These are phyloP conservation scores for Chalaropsis thielavioides DNA, from an alignment of 2,329 filamentous ascomycete genomes.

Conservation along the genomic window DNA sequence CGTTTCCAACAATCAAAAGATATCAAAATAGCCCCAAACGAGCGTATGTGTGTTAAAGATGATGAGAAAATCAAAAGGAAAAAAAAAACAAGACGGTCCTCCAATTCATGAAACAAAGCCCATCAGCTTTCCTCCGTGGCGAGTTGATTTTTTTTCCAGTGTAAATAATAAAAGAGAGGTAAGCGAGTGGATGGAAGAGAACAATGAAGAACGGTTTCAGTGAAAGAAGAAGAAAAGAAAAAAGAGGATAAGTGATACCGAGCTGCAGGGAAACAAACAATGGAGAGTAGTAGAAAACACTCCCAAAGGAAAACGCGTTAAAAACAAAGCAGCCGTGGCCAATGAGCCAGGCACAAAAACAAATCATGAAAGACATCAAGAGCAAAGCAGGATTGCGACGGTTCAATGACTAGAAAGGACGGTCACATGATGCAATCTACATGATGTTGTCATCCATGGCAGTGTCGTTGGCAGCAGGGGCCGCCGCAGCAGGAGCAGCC, in stretches of 20 bases:
- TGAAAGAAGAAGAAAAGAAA: conserved; percentile 5
- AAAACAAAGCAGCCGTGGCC: conserved; percentile 5
- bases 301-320: background rate
- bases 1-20: background rate
- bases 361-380: conserved; percentile 3
- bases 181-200: background rate
- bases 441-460: conserved; percentile 42
- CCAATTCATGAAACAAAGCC: conserved; percentile 6
- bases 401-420: background rate
- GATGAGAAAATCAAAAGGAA: background rate
- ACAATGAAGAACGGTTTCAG: background rate
- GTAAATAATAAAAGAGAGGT: background rate
- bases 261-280: background rate
- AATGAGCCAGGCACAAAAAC: conserved; percentile 10
- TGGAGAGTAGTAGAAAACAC: background rate
- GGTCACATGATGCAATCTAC: background rate
- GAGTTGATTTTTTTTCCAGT: conserved; percentile 6
- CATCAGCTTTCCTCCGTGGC: conserved; percentile 10
- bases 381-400: background rate
- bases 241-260: conserved; percentile 6
- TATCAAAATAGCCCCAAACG: conserved; percentile 5
- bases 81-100: conserved; percentile 13
- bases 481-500: conserved; percentile 33
- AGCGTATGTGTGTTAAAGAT: background rate
- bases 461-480: conserved; percentile 38